Base-by-base conservation (phyloP, 176 grass and related monocot species). In the Hyparrhenia diplandra region DNA sequence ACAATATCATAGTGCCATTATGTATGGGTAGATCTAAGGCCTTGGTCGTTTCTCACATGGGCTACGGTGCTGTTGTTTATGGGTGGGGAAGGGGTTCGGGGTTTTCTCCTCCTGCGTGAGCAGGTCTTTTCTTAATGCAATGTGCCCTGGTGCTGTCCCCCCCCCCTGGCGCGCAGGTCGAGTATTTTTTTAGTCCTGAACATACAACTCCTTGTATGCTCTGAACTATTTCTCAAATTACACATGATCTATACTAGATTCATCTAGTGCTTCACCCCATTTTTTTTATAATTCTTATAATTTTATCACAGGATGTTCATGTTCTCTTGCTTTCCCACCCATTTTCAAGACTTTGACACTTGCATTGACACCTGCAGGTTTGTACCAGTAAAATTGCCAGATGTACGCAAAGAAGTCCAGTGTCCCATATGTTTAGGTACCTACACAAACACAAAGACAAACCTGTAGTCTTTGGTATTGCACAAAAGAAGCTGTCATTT, bases 401-500 rank as follows among this genome's bases (percentile, higher is more conserved):
- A 91, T 68, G 83, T 91, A 71, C 75, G 85, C 31, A 91, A 87
- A 87, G 85, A 91, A 84, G 85, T 87, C 12, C 85, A 91, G 40
- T 91, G 89, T 12, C 89, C 85, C 40, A 91, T 91, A 75, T 91
- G 89, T 85, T 87, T 91, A 87, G 89, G 89, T 91, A 91, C 40
- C 7, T 65, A 42, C 31, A 64, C 29, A 29, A 71, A 75, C 24
- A 41, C 61, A 63, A n/a, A n/a, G 35, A 82, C 37, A 35, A 29
- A 68, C 17, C 61, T 61, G n/a, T 75, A 45, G 35, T 17, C 10
- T 45, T 64, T 82, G 29, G 34, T 42, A 68, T 36, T 58, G 23
- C 46, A 67, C 52, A 52, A 69, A 69, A 69, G 34, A 58, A 65
- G 45, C 42, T 55, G 25, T 21, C n/a, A 41, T 71, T 78, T 69